phyloP scores from a whole-genome alignment of 441 rosid genomes.

The Aquilaria agallochum region DNA sequence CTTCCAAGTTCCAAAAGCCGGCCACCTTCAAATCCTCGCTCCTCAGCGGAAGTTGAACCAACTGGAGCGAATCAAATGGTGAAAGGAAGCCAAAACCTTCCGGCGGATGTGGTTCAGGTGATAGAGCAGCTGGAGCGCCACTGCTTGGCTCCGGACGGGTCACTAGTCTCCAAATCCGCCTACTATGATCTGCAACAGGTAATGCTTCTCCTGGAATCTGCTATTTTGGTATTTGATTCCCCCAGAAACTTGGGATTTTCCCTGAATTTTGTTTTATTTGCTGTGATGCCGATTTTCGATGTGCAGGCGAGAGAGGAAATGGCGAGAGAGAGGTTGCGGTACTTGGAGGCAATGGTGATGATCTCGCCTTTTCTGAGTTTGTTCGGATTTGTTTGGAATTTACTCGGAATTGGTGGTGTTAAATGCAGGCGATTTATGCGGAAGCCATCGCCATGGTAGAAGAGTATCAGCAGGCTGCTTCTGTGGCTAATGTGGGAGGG shows the following conservation, averaged over 20 bases:
- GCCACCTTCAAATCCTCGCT: background rate
- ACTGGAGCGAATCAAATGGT: conserved; percentile 35
- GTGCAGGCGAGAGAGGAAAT: conserved; percentile 94
- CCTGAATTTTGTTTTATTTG: background rate
- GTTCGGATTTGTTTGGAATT: background rate
- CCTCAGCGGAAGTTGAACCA: background rate
- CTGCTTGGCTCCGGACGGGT: conserved; percentile 92
- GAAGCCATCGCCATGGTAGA: conserved; percentile 92
- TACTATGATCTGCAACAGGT: conserved; percentile 85
- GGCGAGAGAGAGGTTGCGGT: conserved; percentile 85
- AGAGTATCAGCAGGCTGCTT: conserved; percentile 84
- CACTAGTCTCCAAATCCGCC: conserved; percentile 86
- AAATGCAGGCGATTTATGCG: conserved; percentile 65
- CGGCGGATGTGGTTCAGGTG: conserved; percentile 74
- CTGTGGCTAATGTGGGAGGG: conserved; percentile 66
- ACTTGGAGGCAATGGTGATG: conserved; percentile 88
- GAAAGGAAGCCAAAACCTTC: conserved; percentile 71
- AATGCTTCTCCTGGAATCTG: conserved; percentile 18
- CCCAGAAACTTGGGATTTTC: background rate
- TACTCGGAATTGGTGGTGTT: background rate
- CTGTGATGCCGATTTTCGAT: conserved; percentile 8
- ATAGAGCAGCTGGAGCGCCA: conserved; percentile 97
- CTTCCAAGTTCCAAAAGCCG: conserved; percentile 5
- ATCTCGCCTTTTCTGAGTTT: background rate
- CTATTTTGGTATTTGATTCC: conserved; percentile 7